phyloP scores from a whole-genome alignment of 257 asterid genomes.

The Verbena officinalis region DNA sequence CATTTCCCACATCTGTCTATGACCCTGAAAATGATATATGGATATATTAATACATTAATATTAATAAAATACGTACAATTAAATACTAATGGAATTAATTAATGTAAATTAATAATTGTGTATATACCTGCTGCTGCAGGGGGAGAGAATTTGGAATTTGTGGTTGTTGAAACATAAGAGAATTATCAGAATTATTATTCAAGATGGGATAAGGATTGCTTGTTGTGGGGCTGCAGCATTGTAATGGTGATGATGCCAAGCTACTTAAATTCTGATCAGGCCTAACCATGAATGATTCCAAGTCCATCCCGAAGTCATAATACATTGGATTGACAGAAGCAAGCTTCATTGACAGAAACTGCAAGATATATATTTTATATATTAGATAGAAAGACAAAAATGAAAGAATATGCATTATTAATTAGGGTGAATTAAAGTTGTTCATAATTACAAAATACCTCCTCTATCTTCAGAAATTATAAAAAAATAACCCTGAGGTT shows the following conservation, averaged over 20 bases:
- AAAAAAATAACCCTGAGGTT: too few relatives aligned
- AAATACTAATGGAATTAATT: too few relatives aligned
- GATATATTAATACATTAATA: conserved; percentile 1
- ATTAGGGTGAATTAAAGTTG: neutral
- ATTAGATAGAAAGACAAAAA: neutral
- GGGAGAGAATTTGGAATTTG: conserved; percentile 35
- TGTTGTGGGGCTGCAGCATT: conserved; percentile 41
- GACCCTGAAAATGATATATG: conserved; percentile 55
- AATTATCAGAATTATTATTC: conserved; percentile 42
- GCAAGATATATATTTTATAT: conserved; percentile 8
- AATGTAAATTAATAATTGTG: neutral
- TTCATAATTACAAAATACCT: too few relatives aligned
- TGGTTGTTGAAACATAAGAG: conserved; percentile 47
- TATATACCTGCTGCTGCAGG: conserved; percentile 37
- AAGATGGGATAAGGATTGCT: conserved; percentile 40
- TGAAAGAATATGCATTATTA: neutral
- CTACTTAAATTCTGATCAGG: conserved; percentile 60
- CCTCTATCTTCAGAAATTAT: too few relatives aligned
- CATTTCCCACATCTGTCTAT: conserved; percentile 63
- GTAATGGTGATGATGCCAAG: conserved; percentile 44
- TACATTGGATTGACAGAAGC: conserved; percentile 69
- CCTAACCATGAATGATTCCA: conserved; percentile 57
- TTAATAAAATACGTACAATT: too few relatives aligned
- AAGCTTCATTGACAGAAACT: conserved; percentile 94
- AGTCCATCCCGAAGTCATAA: conserved; percentile 75